Evolutionary conservation across 164 flowering plant genomes (phyloP).

Genomic region (Santalum album): DNA sequence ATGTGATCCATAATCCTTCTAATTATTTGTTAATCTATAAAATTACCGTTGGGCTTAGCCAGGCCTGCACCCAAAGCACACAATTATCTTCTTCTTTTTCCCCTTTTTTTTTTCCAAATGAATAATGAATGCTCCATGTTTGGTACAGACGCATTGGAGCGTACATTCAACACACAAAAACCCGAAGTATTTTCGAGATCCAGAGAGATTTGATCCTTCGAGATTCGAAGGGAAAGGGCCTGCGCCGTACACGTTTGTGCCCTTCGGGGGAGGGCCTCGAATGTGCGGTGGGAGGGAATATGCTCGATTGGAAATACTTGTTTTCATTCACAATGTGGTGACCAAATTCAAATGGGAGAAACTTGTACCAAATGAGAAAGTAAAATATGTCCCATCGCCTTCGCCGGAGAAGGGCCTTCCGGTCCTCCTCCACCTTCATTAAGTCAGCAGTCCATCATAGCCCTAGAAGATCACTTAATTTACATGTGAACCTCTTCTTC

Average conservation of each 20-base stretch:
- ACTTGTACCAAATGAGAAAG: neutral
- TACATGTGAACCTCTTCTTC: too few species aligned
- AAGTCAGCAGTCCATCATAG: too few species aligned
- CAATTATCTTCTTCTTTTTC: too few species aligned
- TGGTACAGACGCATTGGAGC: neutral
- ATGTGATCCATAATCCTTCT: too few species aligned
- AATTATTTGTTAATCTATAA: too few species aligned
- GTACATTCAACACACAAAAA: neutral
- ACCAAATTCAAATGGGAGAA: conserved; percentile 4
- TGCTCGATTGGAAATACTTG: neutral
- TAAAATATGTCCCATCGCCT: neutral
- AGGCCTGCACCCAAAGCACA: too few species aligned
- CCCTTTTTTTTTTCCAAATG: too few species aligned
- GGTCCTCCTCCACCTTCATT: neutral
- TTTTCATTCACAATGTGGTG: neutral
- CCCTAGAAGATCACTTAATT: too few species aligned
- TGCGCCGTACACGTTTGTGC: neutral
- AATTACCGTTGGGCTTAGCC: too few species aligned
- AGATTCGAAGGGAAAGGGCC: neutral
- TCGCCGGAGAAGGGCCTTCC: neutral
- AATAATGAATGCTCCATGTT: too few species aligned
- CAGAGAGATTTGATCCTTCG: neutral
- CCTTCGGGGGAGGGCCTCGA: neutral
- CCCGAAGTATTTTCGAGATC: neutral
- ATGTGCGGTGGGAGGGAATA: neutral